A percentile compares a stretch with the other conserved stretches of the same genome.
Conservation (phyloP, 768 basidiomycete genomes). For the Phylloporus arenicola region DNA sequence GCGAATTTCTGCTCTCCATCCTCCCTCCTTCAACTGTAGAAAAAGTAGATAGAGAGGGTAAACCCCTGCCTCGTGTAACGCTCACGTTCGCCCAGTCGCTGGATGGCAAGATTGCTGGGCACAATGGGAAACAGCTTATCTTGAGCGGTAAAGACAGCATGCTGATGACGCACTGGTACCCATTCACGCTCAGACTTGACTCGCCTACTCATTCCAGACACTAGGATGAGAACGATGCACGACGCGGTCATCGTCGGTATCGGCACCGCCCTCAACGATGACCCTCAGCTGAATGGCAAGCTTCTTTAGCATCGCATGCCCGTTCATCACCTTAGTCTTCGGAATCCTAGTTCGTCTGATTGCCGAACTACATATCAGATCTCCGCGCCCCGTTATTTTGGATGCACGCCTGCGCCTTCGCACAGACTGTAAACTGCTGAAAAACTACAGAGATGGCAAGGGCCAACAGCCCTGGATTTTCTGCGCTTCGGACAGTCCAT, state of each 20-base stretch:
- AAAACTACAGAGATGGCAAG: conserved; percentile 50
- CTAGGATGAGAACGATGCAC: conserved; percentile 87
- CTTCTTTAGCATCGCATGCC: conserved; percentile 2
- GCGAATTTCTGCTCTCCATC: conserved; percentile 27
- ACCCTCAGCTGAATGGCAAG: conserved; percentile 92
- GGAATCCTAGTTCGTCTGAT: conserved; percentile 48
- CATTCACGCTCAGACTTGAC: not conserved
- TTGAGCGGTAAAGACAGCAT: conserved; percentile 85
- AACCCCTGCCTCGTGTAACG: conserved; percentile 56
- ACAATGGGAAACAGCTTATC: conserved; percentile 63
- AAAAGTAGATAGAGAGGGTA: conserved; percentile 12
- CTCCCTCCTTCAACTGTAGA: conserved; percentile 15
- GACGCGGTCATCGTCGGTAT: conserved; percentile 90
- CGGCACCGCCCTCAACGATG: conserved; percentile 84
- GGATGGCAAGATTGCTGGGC: conserved; percentile 85
- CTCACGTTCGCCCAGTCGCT: conserved; percentile 83
- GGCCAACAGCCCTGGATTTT: conserved; percentile 76
- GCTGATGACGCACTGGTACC: conserved; percentile 89
- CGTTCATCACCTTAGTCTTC: not conserved
- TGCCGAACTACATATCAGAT: conserved; percentile 31
- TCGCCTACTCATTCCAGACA: conserved; percentile 1
- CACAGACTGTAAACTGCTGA: conserved; percentile 61
- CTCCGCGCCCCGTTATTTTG: conserved; percentile 82
- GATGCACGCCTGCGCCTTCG: conserved; percentile 70
- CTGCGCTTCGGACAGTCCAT: conserved; percentile 29